A percentile compares a stretch with the other conserved stretches of the same genome.
Evolutionary conservation across 768 basidiomycete species (phyloP).

Genomic region (Kwoniella newhampshirensis): DNA sequence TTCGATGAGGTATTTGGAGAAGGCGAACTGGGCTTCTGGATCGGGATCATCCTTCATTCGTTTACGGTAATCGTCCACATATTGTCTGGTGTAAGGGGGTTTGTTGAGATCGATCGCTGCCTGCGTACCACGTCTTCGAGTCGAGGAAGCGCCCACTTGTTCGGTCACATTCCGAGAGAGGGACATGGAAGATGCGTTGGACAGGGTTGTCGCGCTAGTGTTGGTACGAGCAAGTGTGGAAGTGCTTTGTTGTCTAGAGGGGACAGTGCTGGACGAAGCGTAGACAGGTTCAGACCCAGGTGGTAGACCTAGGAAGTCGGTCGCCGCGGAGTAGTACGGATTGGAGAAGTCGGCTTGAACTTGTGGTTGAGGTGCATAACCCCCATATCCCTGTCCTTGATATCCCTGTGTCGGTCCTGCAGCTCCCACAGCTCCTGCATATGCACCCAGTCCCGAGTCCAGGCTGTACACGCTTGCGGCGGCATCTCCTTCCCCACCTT

Average conservation of each 20-base stretch:
- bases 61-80: constrained; percentile 95
- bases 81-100: constrained; percentile 84
- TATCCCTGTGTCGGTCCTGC: constrained; percentile 9
- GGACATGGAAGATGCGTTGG: constrained; percentile 44
- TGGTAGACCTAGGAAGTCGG: constrained; percentile 50
- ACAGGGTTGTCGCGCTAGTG: constrained; percentile 40
- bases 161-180: constrained; percentile 45
- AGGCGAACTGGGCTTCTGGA: constrained; percentile 94
- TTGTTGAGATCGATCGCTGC: constrained; percentile 53
- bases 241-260: constrained; percentile 36
- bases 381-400: constrained; percentile 22
- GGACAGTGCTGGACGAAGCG: constrained; percentile 24
- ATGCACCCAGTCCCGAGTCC: constrained; percentile 51
- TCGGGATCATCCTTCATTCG: constrained; percentile 97
- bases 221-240: constrained; percentile 39
- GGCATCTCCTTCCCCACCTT: constrained; percentile 24
- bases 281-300: constrained; percentile 20
- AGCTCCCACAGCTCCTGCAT: constrained; percentile 24
- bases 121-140: constrained; percentile 44
- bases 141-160: constrained; percentile 50
- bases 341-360: constrained; percentile 46
- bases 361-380: constrained; percentile 16
- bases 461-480: constrained; percentile 49
- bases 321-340: constrained; percentile 52
- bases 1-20: constrained; percentile 98